Conservation (phyloP, 108 stramenopile genomes). For the Pseudonitzschia multistriata region DNA sequence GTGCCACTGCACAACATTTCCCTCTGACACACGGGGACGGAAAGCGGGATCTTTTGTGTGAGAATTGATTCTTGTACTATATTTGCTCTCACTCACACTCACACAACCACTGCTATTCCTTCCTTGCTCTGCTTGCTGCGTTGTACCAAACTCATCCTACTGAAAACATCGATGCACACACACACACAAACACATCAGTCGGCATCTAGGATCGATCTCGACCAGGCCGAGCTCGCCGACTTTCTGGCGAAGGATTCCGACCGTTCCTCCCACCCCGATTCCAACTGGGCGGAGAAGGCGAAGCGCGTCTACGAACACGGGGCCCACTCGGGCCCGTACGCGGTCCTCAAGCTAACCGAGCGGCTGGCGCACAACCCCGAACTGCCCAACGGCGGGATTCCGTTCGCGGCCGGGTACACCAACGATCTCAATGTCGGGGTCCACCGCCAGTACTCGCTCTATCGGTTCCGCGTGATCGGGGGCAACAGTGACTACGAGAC, state of each 20-base stretch:
- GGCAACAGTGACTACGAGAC: background rate
- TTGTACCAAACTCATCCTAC: no score
- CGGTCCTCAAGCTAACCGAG: conserved; percentile 32
- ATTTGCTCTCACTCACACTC: background rate
- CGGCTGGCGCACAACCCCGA: background rate
- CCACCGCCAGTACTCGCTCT: background rate
- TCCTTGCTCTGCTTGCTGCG: no score
- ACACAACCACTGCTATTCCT: no score
- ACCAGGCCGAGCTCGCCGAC: background rate
- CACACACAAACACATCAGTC: no score
- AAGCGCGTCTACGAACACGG: conserved; percentile 45
- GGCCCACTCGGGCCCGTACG: conserved; percentile 46
- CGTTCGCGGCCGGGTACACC: background rate
- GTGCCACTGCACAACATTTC: no score
- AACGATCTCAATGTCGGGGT: background rate
- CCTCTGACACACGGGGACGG: no score
- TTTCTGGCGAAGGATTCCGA: no score
- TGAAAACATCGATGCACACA: no score
- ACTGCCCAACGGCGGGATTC: background rate
- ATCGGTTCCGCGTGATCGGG: background rate
- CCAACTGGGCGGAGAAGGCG: conserved; percentile 16
- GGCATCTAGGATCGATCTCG: background rate
- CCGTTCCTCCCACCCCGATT: no score
- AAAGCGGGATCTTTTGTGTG: no score
- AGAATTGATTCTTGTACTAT: no score